Evolutionary conservation across 805 yeast species (phyloP).

Genomic region (Helenozyma baotianmanensis): DNA sequence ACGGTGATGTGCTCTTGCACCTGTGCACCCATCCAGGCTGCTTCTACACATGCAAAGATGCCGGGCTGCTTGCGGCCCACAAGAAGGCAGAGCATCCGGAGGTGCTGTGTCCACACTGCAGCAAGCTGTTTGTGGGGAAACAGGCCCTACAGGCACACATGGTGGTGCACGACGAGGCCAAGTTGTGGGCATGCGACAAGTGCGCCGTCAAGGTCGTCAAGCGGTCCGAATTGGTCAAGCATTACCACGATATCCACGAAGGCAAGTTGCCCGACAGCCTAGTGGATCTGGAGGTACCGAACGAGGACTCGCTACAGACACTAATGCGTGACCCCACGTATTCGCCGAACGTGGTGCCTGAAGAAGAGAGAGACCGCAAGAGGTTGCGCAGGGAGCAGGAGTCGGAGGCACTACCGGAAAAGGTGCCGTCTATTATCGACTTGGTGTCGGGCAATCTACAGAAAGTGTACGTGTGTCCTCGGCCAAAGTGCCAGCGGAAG

Average conservation of each 20-base stretch:
- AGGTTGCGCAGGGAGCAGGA: conserved; percentile 1
- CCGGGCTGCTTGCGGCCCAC: conserved; percentile 73
- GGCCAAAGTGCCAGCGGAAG: conserved; percentile 7
- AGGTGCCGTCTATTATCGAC: conserved; percentile 3
- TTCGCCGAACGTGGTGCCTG: neutral
- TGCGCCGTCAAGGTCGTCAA: conserved; percentile 51
- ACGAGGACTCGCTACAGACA: conserved; percentile 18
- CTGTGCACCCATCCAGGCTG: conserved; percentile 65
- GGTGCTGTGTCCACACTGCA: conserved; percentile 59
- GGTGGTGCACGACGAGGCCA: conserved; percentile 53
- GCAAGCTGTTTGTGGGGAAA: conserved; percentile 67
- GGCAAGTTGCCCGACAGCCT: conserved; percentile 33
- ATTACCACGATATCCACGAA: conserved; percentile 50
- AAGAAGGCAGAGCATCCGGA: conserved; percentile 70
- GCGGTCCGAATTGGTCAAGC: conserved; percentile 53
- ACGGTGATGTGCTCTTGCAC: conserved; percentile 50
- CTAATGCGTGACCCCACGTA: conserved; percentile 2
- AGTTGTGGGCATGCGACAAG: conserved; percentile 62
- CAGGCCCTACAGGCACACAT: conserved; percentile 69
- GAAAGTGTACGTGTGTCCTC: conserved; percentile 9
- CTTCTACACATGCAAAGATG: conserved; percentile 54
- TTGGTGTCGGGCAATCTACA: conserved; percentile 6
- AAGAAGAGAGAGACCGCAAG: neutral
- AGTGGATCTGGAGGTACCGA: too few species aligned
- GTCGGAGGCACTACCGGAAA: too few species aligned